These are phyloP conservation scores for Parasarocladium wereldwijsianum DNA, from an alignment of 2,329 filamentous ascomycete species.

Conservation along the genomic window DNA sequence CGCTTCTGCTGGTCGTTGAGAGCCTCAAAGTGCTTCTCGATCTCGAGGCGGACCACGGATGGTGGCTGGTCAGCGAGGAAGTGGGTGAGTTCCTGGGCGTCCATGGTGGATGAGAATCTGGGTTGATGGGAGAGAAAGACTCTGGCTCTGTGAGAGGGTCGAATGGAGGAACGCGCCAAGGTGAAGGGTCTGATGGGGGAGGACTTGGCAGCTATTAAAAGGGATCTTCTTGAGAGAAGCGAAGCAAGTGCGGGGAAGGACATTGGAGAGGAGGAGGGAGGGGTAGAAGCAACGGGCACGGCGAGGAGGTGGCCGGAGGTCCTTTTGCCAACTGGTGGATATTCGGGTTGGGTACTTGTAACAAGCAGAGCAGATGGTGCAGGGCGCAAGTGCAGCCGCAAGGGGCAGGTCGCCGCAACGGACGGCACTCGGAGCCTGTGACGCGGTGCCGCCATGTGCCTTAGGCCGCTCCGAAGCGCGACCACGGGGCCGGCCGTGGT, in stretches of 20 bases:
- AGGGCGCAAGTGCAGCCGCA: too few relatives aligned
- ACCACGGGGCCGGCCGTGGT: too few relatives aligned
- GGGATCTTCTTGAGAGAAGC: conserved; percentile 3
- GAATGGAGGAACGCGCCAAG: conserved; percentile 8
- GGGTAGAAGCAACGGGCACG: conserved; percentile 2
- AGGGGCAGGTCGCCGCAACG: too few relatives aligned
- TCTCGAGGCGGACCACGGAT: conserved; percentile 72
- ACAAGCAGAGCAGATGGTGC: too few relatives aligned
- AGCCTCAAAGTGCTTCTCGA: conserved; percentile 83
- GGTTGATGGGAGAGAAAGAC: conserved; percentile 7
- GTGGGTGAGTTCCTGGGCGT: conserved; percentile 48
- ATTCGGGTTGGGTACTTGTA: too few relatives aligned
- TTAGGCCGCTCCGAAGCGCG: too few relatives aligned
- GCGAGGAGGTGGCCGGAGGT: too few relatives aligned
- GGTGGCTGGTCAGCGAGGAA: conserved; percentile 89
- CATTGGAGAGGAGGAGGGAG: conserved; percentile 1
- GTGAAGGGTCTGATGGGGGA: conserved; percentile 10
- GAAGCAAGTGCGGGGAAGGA: conserved; percentile 3
- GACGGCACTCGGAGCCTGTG: too few relatives aligned
- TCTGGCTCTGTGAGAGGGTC: conserved; percentile 7
- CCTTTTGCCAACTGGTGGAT: too few relatives aligned
- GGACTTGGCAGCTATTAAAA: conserved; percentile 7
- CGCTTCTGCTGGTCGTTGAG: conserved; percentile 64
- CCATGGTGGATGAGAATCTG: conserved; percentile 31
- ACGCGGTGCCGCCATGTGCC: too few relatives aligned